Conservation (phyloP, 768 basidiomycete genomes). For the Trametes meyenii region DNA sequence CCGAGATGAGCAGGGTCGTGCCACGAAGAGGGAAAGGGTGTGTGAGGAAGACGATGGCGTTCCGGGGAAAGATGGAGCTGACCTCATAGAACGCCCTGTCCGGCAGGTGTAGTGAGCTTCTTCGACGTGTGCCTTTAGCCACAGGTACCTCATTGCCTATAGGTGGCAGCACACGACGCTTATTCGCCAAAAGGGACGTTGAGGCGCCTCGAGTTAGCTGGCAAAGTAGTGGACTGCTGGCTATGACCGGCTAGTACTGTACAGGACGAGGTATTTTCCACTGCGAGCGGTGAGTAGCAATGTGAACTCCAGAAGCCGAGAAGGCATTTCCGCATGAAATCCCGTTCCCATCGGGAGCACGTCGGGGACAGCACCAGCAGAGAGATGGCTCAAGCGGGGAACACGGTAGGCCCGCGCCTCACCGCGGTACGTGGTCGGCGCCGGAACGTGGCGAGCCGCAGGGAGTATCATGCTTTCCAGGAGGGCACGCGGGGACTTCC, state of each 20-base stretch:
- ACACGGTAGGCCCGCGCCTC: neutral
- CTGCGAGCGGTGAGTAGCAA: too few relatives aligned
- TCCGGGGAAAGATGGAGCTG: neutral
- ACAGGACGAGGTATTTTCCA: too few relatives aligned
- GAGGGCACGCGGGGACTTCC: neutral
- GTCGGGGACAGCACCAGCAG: constrained; percentile 9
- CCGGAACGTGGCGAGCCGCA: constrained; percentile 6
- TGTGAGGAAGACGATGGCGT: neutral
- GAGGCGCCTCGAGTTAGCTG: neutral
- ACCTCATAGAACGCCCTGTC: constrained; percentile 3
- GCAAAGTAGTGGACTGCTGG: neutral
- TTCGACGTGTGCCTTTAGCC: constrained; percentile 10
- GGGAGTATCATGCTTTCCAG: constrained; percentile 4
- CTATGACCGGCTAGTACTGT: neutral
- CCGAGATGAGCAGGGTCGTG: neutral
- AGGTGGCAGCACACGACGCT: neutral
- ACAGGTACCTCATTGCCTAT: neutral
- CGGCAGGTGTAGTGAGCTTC: neutral
- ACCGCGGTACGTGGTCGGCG: constrained; percentile 1
- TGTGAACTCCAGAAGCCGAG: neutral
- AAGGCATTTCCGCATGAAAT: neutral
- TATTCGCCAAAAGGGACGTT: neutral
- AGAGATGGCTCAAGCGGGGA: constrained; percentile 3
- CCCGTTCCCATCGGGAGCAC: constrained; percentile 17
- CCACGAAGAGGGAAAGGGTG: neutral